A percentile compares a stretch with the other conserved stretches of the same genome.
Conservation (phyloP, 352 stramenopile genomes). For the Globisporangium middletonii region DNA sequence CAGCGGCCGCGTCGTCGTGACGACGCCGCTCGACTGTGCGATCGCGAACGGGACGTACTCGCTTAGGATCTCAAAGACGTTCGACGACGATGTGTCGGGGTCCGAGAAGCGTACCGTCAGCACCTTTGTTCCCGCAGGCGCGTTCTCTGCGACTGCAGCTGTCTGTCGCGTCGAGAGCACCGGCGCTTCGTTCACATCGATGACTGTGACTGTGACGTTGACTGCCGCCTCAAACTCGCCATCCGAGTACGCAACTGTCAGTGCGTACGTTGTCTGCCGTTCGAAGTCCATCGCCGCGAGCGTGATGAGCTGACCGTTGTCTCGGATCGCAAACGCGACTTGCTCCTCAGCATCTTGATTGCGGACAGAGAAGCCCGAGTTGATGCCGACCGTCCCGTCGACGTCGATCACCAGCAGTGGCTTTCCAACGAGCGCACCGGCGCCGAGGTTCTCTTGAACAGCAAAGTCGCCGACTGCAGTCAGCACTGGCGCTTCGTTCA, state of each 20-base stretch:
- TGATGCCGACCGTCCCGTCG: constrained; percentile 28
- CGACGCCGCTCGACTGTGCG: constrained; percentile 6
- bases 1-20: constrained; percentile 30
- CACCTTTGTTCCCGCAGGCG: constrained; percentile 16
- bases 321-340: constrained; percentile 30
- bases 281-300: constrained; percentile 37
- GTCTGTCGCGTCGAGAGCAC: constrained; percentile 16
- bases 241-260: constrained; percentile 6
- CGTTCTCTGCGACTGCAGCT: constrained; percentile 34
- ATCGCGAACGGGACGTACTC: constrained; percentile 10
- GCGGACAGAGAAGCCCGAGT: constrained; percentile 25
- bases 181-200: constrained; percentile 48
- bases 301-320: constrained; percentile 35
- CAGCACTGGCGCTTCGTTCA: constrained; percentile 45
- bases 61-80: constrained; percentile 8
- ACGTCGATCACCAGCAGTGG: constrained; percentile 34
- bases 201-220: constrained; percentile 25
- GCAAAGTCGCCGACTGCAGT: constrained; percentile 9
- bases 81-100: constrained; percentile 24
- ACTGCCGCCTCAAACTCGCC: constrained; percentile 21
- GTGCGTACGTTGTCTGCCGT: background rate
- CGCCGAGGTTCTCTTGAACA: constrained; percentile 39
- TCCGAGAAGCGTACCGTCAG: constrained; percentile 27
- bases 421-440: constrained; percentile 30
- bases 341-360: constrained; percentile 9